Conservation (phyloP, 805 yeast genomes). For the Cyberlindnera lachancei region DNA sequence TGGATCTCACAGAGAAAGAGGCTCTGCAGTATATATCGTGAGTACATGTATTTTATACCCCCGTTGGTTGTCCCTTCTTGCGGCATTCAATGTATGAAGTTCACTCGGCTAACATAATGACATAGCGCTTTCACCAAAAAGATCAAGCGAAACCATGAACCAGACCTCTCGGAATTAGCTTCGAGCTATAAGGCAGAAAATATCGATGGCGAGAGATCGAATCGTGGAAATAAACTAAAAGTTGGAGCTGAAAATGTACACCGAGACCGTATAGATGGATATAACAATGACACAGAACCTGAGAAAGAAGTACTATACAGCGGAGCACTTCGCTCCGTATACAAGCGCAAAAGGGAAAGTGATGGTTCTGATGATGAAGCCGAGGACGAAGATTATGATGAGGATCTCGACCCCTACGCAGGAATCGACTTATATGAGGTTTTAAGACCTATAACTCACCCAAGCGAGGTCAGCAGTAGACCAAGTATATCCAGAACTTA, state of each 20-base stretch:
- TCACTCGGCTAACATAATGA: too few species aligned
- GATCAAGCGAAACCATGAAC: too few species aligned
- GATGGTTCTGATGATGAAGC: conserved; percentile 23
- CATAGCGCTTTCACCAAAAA: conserved; percentile 14
- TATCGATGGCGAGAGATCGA: conserved; percentile 31
- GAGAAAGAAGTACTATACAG: conserved; percentile 22
- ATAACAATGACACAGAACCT: conserved; percentile 22
- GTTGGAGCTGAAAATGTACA: conserved; percentile 41
- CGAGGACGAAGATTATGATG: conserved; percentile 20
- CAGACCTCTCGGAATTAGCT: too few species aligned
- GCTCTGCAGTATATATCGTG: conserved; percentile 8
- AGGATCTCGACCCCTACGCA: conserved; percentile 36
- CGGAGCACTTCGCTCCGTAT: conserved; percentile 24
- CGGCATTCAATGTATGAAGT: too few species aligned
- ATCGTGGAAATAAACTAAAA: conserved; percentile 53
- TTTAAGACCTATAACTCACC: conserved; percentile 72
- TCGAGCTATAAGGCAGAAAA: too few species aligned
- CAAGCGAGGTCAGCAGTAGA: conserved; percentile 69
- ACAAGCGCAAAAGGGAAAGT: conserved; percentile 24
- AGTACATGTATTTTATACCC: too few species aligned
- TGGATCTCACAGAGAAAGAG: conserved; percentile 8
- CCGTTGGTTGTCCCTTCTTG: too few species aligned
- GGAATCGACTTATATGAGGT: conserved; percentile 49
- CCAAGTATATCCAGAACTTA: conserved; percentile 64
- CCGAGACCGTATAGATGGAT: conserved; percentile 33